A percentile compares a stretch with the other conserved stretches of the same genome.
These are phyloP conservation scores for Physaria fendleri DNA, from an alignment of 345 rosid species.

Conservation along the genomic window DNA sequence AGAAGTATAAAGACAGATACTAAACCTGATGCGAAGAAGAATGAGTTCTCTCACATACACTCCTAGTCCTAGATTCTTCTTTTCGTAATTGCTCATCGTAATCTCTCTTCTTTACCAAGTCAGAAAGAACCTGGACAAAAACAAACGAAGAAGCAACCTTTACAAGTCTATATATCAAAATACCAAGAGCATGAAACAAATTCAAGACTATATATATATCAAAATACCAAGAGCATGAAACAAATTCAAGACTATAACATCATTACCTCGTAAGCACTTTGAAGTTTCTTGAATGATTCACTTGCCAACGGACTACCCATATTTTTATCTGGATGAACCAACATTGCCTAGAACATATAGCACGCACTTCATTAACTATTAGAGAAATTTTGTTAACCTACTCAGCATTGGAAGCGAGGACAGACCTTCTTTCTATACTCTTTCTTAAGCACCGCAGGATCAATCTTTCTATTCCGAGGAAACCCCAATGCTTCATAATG, in stretches of 20 bases:
- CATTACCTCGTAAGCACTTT: conserved; percentile 88
- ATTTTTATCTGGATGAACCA: conserved; percentile 99
- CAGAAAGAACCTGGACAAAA: conserved; percentile 87
- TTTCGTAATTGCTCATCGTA: conserved; percentile 87
- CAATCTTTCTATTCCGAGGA: conserved; percentile 63
- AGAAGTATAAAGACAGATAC: not conserved
- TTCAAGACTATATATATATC: too few species aligned
- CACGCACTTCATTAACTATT: conserved; percentile 1
- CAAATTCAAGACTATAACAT: not conserved
- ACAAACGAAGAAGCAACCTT: not conserved
- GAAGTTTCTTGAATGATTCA: conserved; percentile 97
- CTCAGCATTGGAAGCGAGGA: not conserved
- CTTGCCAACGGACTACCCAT: conserved; percentile 91
- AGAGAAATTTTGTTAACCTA: not conserved
- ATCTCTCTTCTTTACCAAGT: conserved; percentile 73
- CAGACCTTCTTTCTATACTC: conserved; percentile 88
- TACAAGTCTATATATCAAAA: not conserved
- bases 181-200: not conserved
- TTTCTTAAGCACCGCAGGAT: conserved; percentile 54
- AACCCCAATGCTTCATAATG: conserved; percentile 87
- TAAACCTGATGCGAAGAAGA: conserved; percentile 58
- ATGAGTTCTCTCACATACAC: conserved; percentile 50
- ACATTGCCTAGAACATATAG: conserved; percentile 72
- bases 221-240: not conserved
- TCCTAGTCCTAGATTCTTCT: conserved; percentile 67